Base-by-base conservation (phyloP, 768 basidiomycete genomes). In the Artomyces pyxidatus region DNA sequence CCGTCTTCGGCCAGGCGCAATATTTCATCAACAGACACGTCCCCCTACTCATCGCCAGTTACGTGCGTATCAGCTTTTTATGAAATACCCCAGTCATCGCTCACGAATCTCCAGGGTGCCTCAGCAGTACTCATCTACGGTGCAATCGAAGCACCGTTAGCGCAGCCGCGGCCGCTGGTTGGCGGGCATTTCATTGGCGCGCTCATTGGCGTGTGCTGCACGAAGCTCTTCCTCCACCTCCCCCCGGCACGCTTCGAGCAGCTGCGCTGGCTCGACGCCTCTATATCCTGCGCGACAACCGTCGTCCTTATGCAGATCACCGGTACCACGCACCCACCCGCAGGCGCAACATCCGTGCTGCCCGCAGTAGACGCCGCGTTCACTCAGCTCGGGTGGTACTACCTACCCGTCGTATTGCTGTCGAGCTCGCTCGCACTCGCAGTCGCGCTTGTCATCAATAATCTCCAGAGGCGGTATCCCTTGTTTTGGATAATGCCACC, bases 41-140 rank as follows among this genome's bases (percentile, higher is more conserved):
- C 1, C 77, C 76, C 0, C 58, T 68, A 1, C 71, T 78, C 37
- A 60, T 78, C 2, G 71, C 73, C 17, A 72, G 71, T 52, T 78
- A 70, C 60, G 76, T 76, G 53, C 50, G 74, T 57, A 12, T 12
- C 29, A 21, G 16, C 6, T 37, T 22, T 23, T 38, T 19, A n/a
- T n/a, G n/a, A n/a, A 7, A 26, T 44, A 19, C 27, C 37, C 22
- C 42, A n/a, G 25, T 41, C 10, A 2, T 16, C 10, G 21, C 37
- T 14, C 42, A 30, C 38, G n/a, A n/a, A 6, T 46, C 11, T 22
- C 8, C 57, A 80, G 79, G 78, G 74, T 19, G 77, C 77, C 21
- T 73, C 74, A 10, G 78, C 78, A 6, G 72, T 78, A 8, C 65
- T 81, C 38, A 69, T 76, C 26, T 80, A 77, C 50, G 77, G 75